Conservation (phyloP, 169 alveolate genomes). For the Theileria equi region DNA sequence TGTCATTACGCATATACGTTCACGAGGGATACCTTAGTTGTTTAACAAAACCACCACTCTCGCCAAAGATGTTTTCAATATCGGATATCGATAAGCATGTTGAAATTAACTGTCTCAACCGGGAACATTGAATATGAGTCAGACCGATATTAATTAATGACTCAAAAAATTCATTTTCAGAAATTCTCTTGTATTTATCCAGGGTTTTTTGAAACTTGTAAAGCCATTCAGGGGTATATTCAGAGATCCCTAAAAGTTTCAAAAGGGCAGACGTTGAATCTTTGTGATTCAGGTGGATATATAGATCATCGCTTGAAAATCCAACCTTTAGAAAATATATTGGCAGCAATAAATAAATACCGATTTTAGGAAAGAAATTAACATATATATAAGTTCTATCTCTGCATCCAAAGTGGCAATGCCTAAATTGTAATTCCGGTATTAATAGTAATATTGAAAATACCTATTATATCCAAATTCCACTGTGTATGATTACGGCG, state of each 20-base stretch:
- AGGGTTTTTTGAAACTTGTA: constrained; percentile 42
- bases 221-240: constrained; percentile 25
- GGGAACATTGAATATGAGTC: constrained; percentile 10
- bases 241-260: constrained; percentile 15
- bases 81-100: constrained; percentile 1
- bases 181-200: constrained; percentile 44
- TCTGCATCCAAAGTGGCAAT: constrained; percentile 30
- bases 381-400: constrained; percentile 36
- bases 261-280: constrained; percentile 6
- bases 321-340: neutral
- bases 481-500: constrained; percentile 63
- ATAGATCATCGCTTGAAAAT: constrained; percentile 24
- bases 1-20: too few species aligned
- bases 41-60: too few species aligned
- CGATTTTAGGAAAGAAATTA: constrained; percentile 27
- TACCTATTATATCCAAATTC: constrained; percentile 55
- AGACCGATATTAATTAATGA: constrained; percentile 17
- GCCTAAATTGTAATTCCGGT: constrained; percentile 14
- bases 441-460: constrained; percentile 1
- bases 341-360: neutral
- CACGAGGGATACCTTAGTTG: too few species aligned
- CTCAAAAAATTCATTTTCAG: constrained; percentile 7
- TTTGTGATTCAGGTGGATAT: constrained; percentile 45
- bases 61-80: constrained; percentile 21
- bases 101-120: neutral